phyloP scores from a whole-genome alignment of 768 basidiomycete species.

The Termitomyces sp. region DNA sequence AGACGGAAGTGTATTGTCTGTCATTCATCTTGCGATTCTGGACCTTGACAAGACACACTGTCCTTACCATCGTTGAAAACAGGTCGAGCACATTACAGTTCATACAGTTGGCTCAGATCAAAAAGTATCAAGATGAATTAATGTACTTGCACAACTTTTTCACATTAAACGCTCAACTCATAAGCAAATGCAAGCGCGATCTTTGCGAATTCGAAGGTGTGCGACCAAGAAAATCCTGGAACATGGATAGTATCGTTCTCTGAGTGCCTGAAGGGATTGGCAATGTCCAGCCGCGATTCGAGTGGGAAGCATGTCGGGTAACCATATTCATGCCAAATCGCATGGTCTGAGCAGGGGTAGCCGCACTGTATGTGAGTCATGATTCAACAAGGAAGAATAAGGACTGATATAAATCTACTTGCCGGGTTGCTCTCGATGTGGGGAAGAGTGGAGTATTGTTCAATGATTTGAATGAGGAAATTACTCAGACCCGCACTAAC shows the following conservation, averaged over 20 bases:
- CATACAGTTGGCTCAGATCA: background rate
- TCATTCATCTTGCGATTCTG: background rate
- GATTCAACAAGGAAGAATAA: background rate
- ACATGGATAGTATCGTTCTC: conserved; percentile 33
- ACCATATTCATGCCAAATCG: conserved; percentile 57
- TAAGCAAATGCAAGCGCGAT: conserved; percentile 22
- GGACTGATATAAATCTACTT: conserved; percentile 13
- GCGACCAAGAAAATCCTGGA: conserved; percentile 49
- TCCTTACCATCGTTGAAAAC: background rate
- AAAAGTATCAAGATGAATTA: background rate
- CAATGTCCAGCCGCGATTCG: conserved; percentile 19
- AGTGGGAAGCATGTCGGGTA: conserved; percentile 39
- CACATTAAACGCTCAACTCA: conserved; percentile 5
- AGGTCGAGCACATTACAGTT: background rate
- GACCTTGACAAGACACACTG: background rate
- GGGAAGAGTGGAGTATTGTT: conserved; percentile 36
- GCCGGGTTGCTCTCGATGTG: conserved; percentile 36
- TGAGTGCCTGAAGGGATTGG: conserved; percentile 31
- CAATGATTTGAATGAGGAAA: conserved; percentile 37
- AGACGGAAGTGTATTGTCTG: background rate
- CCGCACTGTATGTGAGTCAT: conserved; percentile 23
- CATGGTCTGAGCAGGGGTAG: conserved; percentile 70
- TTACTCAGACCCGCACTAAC: conserved; percentile 29
- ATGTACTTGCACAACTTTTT: background rate
- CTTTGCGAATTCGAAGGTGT: conserved; percentile 61